Conservation (phyloP, 768 basidiomycete species). For the Albatrellus ellisii region DNA sequence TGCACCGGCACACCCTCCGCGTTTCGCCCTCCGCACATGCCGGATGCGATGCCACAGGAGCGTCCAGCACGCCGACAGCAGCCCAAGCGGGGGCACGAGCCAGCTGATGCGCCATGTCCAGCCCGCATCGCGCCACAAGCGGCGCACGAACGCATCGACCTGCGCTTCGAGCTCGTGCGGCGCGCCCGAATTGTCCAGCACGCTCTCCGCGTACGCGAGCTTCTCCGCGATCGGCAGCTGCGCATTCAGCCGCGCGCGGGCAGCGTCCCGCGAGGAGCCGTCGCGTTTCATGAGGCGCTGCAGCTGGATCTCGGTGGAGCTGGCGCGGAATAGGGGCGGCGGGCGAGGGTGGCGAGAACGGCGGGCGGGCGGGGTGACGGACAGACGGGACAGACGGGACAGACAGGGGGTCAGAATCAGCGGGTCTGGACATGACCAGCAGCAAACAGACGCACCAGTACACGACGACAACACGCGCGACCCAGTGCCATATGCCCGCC, state of each 20-base stretch:
- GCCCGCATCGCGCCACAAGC: slow-evolving; percentile 32
- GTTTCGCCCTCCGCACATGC: slow-evolving; percentile 4
- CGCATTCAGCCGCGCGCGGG: slow-evolving; percentile 58
- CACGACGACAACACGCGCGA: slow-evolving; percentile 77
- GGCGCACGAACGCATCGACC: slow-evolving; percentile 30
- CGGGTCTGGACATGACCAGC: not conserved
- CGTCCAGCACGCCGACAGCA: slow-evolving; percentile 33
- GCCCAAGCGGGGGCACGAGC: slow-evolving; percentile 41
- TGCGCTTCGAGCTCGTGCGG: slow-evolving; percentile 49
- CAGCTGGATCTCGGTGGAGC: slow-evolving; percentile 75
- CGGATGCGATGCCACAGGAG: slow-evolving; percentile 23
- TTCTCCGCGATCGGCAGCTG: slow-evolving; percentile 77
- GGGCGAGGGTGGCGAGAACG: not conserved
- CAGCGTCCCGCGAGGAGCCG: slow-evolving; percentile 47
- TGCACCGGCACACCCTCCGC: too few relatives aligned
- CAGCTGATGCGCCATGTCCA: slow-evolving; percentile 52
- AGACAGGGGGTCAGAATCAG: not conserved
- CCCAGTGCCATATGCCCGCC: slow-evolving; percentile 70
- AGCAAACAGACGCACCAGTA: slow-evolving; percentile 54
- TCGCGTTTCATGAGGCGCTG: slow-evolving; percentile 74
- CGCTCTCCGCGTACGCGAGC: slow-evolving; percentile 68
- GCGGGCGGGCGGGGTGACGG: not conserved
- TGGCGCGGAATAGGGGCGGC: slow-evolving; percentile 18
- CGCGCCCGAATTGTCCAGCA: slow-evolving; percentile 84
- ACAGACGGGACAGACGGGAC: not conserved